Conservation (phyloP, 2,329 filamentous ascomycete genomes). For the Neonectria punicea region DNA sequence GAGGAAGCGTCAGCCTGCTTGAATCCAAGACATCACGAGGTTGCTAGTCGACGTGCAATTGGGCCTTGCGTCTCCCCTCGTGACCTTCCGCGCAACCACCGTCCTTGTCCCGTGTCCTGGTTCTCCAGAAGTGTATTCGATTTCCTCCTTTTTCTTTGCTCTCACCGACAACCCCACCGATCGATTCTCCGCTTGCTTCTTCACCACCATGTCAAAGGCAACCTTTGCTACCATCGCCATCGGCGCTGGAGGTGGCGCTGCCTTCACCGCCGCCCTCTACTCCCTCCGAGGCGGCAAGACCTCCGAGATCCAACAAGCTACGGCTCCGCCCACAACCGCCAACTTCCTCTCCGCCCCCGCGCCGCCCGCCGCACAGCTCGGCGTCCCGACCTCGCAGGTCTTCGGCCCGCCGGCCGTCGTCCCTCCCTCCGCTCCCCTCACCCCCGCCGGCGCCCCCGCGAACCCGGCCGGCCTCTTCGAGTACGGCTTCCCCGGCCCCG, state of each 20-base stretch:
- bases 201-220: conserved; percentile 76
- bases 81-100: background rate
- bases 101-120: background rate
- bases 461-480: conserved; percentile 82
- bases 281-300: conserved; percentile 65
- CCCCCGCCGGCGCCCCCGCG: conserved; percentile 61
- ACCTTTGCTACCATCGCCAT: conserved; percentile 80
- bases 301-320: conserved; percentile 49
- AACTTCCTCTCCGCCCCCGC: conserved; percentile 44
- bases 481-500: conserved; percentile 91
- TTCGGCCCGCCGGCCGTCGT: conserved; percentile 50
- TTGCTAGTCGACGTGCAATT: conserved; percentile 9
- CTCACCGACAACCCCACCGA: background rate
- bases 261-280: conserved; percentile 76
- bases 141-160: background rate
- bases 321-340: conserved; percentile 43
- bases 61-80: conserved; percentile 6
- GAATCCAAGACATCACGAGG: conserved; percentile 18
- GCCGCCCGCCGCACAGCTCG: conserved; percentile 45
- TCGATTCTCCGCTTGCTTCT: background rate
- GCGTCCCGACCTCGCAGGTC: conserved; percentile 69
- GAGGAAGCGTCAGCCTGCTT: conserved; percentile 2
- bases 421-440: conserved; percentile 43
- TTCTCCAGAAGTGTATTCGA: background rate
- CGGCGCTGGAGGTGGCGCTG: conserved; percentile 80